Evolutionary conservation across 164 flowering plant species (phyloP).

Genomic region (Chimonanthus salicifolius): DNA sequence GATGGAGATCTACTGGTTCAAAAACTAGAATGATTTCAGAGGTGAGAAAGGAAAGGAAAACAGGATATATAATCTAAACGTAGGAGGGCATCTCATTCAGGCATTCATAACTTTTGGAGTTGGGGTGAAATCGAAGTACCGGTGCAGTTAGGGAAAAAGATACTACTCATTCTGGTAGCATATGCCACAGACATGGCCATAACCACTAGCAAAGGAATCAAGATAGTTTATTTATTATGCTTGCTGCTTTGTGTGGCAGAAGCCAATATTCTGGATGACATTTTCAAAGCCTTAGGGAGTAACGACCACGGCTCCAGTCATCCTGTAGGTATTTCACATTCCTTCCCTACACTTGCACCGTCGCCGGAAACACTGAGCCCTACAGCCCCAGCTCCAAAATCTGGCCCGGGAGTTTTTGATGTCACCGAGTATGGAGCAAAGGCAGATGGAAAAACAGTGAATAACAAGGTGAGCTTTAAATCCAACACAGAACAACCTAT

Average conservation of each 20-base stretch:
- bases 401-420: slow-evolving; percentile 31
- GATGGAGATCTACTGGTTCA: background rate
- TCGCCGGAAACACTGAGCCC: background rate
- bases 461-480: slow-evolving; percentile 9
- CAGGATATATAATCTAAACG: background rate
- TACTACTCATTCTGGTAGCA: background rate
- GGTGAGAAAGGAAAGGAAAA: no score
- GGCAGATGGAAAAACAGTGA: slow-evolving; percentile 20
- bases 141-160: background rate
- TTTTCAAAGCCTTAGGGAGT: background rate
- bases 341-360: no score
- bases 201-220: background rate
- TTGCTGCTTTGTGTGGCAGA: background rate
- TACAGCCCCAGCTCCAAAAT: background rate
- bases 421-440: slow-evolving; percentile 36
- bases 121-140: background rate
- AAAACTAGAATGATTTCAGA: background rate
- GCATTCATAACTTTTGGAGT: background rate
- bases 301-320: background rate
- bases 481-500: no score
- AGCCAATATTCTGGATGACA: background rate
- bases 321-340: no score
- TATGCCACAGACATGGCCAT: background rate
- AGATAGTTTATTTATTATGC: background rate
- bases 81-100: background rate